A percentile compares a stretch with the other conserved stretches of the same genome.
Conservation (phyloP, 768 basidiomycete species). For the Cantharellus anzutake region DNA sequence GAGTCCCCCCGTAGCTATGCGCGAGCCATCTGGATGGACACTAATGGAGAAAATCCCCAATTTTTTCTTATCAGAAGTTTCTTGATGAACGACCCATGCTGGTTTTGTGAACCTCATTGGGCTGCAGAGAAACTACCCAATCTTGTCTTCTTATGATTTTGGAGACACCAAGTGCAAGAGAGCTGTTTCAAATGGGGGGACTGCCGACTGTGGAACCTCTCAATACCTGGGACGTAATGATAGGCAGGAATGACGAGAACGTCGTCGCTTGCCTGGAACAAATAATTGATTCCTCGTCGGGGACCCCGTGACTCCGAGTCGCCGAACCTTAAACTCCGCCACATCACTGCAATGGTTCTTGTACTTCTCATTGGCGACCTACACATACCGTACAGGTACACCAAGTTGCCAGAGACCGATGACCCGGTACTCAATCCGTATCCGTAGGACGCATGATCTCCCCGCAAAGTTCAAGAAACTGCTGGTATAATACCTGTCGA, state of each 20-base stretch:
- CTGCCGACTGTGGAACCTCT: background rate
- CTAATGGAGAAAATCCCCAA: constrained; percentile 82
- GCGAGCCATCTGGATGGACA: constrained; percentile 87
- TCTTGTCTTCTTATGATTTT: too few relatives aligned
- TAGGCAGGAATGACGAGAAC: background rate
- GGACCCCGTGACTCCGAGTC: background rate
- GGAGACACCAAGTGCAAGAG: too few relatives aligned
- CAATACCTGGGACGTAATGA: background rate
- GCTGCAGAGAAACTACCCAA: background rate
- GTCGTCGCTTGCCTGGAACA: background rate
- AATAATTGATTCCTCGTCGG: background rate
- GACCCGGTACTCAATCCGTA: background rate
- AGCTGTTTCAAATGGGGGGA: background rate
- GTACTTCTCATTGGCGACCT: constrained; percentile 95
- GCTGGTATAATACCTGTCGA: constrained; percentile 24
- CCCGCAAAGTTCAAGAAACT: constrained; percentile 96
- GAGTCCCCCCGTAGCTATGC: constrained; percentile 92
- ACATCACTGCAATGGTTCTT: constrained; percentile 43
- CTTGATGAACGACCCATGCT: constrained; percentile 71
- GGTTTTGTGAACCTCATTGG: constrained; percentile 77
- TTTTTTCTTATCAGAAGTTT: constrained; percentile 31
- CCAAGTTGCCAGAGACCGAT: background rate
- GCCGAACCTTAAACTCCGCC: background rate
- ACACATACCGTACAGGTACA: constrained; percentile 65
- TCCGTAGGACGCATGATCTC: constrained; percentile 52